Evolutionary conservation across 2,329 filamentous ascomycete genomes (phyloP).

Genomic region (Xylaria sp.): DNA sequence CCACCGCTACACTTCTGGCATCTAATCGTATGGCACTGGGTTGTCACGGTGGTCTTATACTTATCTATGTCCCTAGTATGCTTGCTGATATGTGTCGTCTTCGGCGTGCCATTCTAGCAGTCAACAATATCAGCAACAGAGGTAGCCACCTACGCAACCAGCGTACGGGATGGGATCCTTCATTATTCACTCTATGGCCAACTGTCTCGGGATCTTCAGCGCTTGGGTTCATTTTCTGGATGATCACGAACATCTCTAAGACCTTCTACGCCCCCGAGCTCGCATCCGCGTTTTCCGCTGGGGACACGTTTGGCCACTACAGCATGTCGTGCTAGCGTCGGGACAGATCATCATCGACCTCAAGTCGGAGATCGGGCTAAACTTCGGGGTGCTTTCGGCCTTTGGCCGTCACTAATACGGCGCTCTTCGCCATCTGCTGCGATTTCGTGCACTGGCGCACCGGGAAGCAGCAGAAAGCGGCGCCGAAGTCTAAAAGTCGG

Average conservation of each 20-base stretch:
- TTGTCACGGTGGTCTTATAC: constrained; percentile 66
- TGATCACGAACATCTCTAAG: constrained; percentile 71
- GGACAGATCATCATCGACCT: constrained; percentile 70
- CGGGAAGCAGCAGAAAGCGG: constrained; percentile 45
- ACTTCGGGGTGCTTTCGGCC: constrained; percentile 69
- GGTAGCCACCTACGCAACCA: constrained; percentile 13
- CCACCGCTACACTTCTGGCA: constrained; percentile 68
- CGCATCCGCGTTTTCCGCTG: constrained; percentile 68
- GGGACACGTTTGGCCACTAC: constrained; percentile 72
- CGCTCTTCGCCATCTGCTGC: constrained; percentile 62
- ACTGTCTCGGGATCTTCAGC: constrained; percentile 72
- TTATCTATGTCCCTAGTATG: constrained; percentile 71
- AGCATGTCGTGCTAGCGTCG: constrained; percentile 68
- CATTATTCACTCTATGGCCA: constrained; percentile 71
- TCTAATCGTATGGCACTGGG: constrained; percentile 67
- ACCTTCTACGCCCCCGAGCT: constrained; percentile 69
- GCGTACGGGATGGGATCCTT: constrained; percentile 53
- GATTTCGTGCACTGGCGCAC: constrained; percentile 56
- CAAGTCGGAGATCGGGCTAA: constrained; percentile 66
- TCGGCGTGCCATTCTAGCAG: constrained; percentile 70
- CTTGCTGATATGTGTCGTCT: constrained; percentile 70
- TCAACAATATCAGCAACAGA: constrained; percentile 48
- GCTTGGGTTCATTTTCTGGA: constrained; percentile 73
- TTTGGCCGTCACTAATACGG: constrained; percentile 65
- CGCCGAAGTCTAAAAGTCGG: constrained; percentile 39